phyloP scores from a whole-genome alignment of 345 rosid species.

The Melaleuca alternifolia region DNA sequence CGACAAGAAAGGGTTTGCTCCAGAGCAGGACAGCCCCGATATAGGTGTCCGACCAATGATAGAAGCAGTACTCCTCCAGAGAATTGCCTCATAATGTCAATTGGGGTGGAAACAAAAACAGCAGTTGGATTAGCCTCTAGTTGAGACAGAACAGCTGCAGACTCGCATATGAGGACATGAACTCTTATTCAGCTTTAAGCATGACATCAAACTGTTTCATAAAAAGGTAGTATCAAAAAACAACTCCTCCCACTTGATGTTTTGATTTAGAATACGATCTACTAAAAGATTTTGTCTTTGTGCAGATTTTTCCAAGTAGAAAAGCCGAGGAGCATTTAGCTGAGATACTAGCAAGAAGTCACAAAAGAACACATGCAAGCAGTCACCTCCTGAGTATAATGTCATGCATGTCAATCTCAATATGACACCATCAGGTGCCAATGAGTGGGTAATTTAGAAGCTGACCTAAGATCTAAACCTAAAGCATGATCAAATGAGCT shows the following conservation, averaged over 20 bases:
- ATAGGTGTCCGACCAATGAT: neutral
- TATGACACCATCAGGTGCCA: neutral
- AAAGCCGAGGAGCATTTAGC: neutral
- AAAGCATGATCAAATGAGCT: neutral
- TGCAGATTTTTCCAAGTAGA: neutral
- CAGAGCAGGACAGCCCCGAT: neutral
- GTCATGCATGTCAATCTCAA: neutral
- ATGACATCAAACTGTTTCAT: neutral
- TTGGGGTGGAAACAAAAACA: neutral
- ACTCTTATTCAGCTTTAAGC: neutral
- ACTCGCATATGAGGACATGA: neutral
- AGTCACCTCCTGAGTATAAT: neutral
- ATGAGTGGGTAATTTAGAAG: neutral
- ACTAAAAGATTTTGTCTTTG: neutral
- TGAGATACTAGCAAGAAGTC: neutral
- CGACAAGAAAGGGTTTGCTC: neutral
- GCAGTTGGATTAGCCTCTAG: neutral
- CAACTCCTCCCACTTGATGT: neutral
- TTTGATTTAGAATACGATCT: neutral
- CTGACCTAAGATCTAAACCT: neutral
- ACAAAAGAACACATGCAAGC: neutral
- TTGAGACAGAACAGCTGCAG: neutral
- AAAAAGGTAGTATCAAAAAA: neutral
- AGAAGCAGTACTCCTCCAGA: neutral
- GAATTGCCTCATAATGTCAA: neutral